A percentile compares a stretch with the other conserved stretches of the same genome.
Conservation (phyloP, 2,329 filamentous ascomycete species). For the Alternaria longipes region DNA sequence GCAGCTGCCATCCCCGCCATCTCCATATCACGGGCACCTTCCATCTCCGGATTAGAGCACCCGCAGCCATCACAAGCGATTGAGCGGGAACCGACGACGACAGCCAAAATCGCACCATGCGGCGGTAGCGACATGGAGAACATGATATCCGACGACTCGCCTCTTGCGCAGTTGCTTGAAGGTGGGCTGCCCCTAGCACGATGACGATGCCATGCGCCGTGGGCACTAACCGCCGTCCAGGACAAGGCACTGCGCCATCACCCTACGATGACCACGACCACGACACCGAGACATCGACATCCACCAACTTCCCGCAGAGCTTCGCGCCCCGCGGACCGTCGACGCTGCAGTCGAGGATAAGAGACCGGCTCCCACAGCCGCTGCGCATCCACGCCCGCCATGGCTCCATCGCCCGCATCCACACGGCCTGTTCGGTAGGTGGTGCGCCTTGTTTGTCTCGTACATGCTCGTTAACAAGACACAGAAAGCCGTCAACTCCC, state of each 20-base stretch:
- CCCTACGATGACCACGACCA: constrained; percentile 23
- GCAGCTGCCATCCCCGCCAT: constrained; percentile 14
- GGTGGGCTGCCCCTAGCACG: constrained; percentile 54
- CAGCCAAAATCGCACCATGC: constrained; percentile 39
- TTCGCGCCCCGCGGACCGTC: constrained; percentile 63
- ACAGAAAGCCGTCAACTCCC: constrained; percentile 74
- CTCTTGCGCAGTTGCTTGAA: constrained; percentile 88
- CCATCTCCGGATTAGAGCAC: constrained; percentile 15
- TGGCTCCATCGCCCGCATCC: constrained; percentile 51
- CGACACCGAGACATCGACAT: constrained; percentile 18
- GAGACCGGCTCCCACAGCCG: constrained; percentile 60
- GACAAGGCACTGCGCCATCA: constrained; percentile 44
- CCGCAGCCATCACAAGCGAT: constrained; percentile 15
- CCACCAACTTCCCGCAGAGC: constrained; percentile 37
- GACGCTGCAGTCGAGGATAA: constrained; percentile 59
- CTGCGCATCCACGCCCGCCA: constrained; percentile 52
- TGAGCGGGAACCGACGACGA: constrained; percentile 27
- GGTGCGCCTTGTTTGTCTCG: background rate
- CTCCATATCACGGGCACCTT: constrained; percentile 17
- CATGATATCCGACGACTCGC: constrained; percentile 85
- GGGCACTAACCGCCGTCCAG: constrained; percentile 39
- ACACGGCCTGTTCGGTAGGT: constrained; percentile 50
- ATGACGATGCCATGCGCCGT: constrained; percentile 9
- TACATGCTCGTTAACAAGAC: constrained; percentile 22
- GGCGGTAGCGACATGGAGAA: constrained; percentile 73